These are phyloP conservation scores for Mycena citricolor DNA, from an alignment of 1,284 basidiomycete genomes.

Conservation along the genomic window DNA sequence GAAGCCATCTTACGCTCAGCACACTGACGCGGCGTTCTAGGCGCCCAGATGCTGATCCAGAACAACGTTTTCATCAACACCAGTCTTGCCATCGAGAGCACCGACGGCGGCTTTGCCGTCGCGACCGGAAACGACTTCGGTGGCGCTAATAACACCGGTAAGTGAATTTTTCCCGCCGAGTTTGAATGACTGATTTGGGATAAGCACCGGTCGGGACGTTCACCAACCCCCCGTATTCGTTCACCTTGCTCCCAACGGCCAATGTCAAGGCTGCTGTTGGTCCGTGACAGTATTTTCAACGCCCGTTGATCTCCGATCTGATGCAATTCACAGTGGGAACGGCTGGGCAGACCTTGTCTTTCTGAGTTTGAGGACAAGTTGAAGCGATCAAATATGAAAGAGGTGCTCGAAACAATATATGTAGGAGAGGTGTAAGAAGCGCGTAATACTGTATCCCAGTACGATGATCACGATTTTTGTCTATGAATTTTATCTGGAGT, in stretches of 20 bases:
- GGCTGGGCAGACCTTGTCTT: slow-evolving; percentile 10
- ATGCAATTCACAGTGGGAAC: slow-evolving; percentile 1
- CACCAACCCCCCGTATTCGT: slow-evolving; percentile 12
- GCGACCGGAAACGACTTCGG: slow-evolving; percentile 37
- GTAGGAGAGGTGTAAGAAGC: too few species aligned
- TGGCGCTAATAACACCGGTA: slow-evolving; percentile 27
- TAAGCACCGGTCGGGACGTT: slow-evolving; percentile 15
- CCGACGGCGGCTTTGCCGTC: slow-evolving; percentile 44
- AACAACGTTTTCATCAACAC: slow-evolving; percentile 44
- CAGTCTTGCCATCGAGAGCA: slow-evolving; percentile 28
- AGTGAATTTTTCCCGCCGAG: not conserved
- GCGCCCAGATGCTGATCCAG: slow-evolving; percentile 46
- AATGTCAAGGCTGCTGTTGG: slow-evolving; percentile 1
- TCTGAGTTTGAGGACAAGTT: too few species aligned
- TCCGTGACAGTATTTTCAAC: not conserved
- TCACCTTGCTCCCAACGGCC: slow-evolving; percentile 12
- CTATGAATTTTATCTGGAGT: too few species aligned
- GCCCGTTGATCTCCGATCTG: not conserved
- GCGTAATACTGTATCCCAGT: too few species aligned
- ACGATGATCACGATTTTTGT: too few species aligned
- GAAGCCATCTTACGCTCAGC: not conserved
- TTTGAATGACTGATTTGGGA: not conserved
- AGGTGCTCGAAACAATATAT: too few species aligned
- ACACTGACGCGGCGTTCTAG: slow-evolving; percentile 21
- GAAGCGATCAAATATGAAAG: too few species aligned